Evolutionary conservation across 805 yeast species (phyloP).

Genomic region (Myxozyma sirexii): DNA sequence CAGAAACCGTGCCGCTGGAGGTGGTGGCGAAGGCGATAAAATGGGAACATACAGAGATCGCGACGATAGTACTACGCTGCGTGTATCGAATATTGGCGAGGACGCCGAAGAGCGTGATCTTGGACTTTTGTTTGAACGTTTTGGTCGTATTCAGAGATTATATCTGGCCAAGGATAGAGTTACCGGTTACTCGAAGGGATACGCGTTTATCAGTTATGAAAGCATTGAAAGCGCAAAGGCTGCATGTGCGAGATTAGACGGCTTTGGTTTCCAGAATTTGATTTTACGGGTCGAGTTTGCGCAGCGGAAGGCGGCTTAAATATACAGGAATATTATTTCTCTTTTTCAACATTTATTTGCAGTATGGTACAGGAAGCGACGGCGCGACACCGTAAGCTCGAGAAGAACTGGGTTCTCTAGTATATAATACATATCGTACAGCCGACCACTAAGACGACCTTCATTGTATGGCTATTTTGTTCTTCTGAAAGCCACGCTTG

Average conservation of each 20-base stretch:
- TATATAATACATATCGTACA: neutral
- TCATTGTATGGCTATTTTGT: neutral
- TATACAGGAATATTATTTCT: too few species aligned
- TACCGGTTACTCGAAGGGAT: conserved; percentile 92
- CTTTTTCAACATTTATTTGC: too few species aligned
- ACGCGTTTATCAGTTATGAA: conserved; percentile 87
- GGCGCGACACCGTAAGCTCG: too few species aligned
- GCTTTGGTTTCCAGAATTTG: conserved; percentile 89
- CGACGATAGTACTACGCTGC: conserved; percentile 85
- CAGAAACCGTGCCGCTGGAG: conserved; percentile 49
- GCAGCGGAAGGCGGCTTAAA: conserved; percentile 36
- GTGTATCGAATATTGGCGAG: conserved; percentile 87
- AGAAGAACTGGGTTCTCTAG: too few species aligned
- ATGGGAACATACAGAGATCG: conserved; percentile 49
- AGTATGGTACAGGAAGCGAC: too few species aligned
- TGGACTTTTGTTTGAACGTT: conserved; percentile 67
- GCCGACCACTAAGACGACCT: too few species aligned
- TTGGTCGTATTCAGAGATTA: conserved; percentile 74
- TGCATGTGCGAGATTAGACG: conserved; percentile 77
- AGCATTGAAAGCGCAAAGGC: conserved; percentile 68
- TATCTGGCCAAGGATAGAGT: conserved; percentile 87
- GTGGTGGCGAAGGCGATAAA: conserved; percentile 41
- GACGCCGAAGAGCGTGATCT: conserved; percentile 80
- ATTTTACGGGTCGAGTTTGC: conserved; percentile 59
- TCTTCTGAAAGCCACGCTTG: conserved; percentile 71